Evolutionary conservation across 202 grass and related monocot genomes (phyloP), one percentile per base, ranked within the genome.

Genomic region (Elaeis oleifera): DNA sequence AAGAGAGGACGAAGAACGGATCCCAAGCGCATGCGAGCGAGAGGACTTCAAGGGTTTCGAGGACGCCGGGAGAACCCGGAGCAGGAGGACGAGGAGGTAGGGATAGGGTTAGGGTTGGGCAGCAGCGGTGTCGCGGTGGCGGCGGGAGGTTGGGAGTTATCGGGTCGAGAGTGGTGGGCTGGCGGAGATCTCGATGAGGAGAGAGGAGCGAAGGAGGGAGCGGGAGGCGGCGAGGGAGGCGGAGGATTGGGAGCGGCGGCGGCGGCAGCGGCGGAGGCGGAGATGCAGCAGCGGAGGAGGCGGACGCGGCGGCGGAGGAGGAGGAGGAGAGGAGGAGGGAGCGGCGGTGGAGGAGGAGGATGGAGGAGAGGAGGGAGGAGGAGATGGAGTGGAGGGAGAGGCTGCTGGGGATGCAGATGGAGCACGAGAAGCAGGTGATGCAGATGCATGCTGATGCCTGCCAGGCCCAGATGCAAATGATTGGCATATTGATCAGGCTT

Each of bases 361-460:
- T 28, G 53, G 53, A 57, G 66, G 66, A 49, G 51, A 57, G 53
- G 28, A 57, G 53, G 66, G 66, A 69, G 20, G 66, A 69, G 31
- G 66, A 69, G 27, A 49, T 57, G 54, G 53, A 57, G 66, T 69
- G 52, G 66, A 54, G 64, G 51, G 64, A 67, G 48, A 69, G 66
- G 66, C 56, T 44, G 23, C 14, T 58, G 53, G 19, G 54, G n/a
- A 23, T 69, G 66, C 52, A 56, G 53, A 57, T 69, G 66, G 54
- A 57, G 66, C 27, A 69, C 53, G 52, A 57, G 66, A 57, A 57
- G 54, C 66, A 57, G 19, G 19, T 25, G 18, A 57, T 58, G 66
- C 29, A 54, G 24, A 69, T 44, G 53, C 53, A 57, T 14, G 54
- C 66, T 2, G 66, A 69, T 27, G 54, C 66, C 2, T 54, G 25